A percentile compares a stretch with the other conserved stretches of the same genome.
Evolutionary conservation across 495 filamentous ascomycete species (phyloP).

Genomic region (Cercophora newfieldiana): DNA sequence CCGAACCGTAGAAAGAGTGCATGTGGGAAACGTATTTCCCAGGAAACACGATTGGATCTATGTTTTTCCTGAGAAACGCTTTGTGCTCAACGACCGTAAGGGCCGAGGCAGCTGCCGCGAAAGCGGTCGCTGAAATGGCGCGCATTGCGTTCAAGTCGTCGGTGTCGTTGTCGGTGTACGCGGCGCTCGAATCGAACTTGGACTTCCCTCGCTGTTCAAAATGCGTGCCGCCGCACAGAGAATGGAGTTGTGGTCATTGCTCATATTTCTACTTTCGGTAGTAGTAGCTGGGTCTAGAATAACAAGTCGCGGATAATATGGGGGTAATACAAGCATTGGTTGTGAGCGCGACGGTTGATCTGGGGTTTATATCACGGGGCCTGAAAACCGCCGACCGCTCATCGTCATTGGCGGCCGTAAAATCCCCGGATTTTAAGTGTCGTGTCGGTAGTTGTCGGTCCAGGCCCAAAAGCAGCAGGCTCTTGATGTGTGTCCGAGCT

Average conservation of each 20-base stretch:
- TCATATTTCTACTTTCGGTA: not conserved
- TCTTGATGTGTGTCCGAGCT: too few relatives aligned
- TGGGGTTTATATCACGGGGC: constrained; percentile 8
- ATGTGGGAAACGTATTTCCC: constrained; percentile 40
- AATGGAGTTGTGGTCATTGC: not conserved
- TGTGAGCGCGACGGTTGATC: constrained; percentile 17
- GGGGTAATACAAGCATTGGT: constrained; percentile 4
- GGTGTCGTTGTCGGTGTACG: too few relatives aligned
- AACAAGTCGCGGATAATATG: constrained; percentile 2
- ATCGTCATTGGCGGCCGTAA: not conserved
- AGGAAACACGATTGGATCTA: constrained; percentile 38
- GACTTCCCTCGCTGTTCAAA: not conserved
- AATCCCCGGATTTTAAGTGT: not conserved
- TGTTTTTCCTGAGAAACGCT: constrained; percentile 40
- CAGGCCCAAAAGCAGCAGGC: not conserved
- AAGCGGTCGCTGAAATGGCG: not conserved
- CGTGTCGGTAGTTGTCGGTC: not conserved
- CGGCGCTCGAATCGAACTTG: not conserved
- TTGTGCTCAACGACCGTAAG: constrained; percentile 39
- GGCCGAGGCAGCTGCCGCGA: constrained; percentile 26
- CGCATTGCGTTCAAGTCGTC: constrained; percentile 6
- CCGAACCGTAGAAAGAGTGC: constrained; percentile 42
- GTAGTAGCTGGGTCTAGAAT: too few relatives aligned
- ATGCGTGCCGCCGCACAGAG: not conserved
- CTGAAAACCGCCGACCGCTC: not conserved